Evolutionary conservation across 2,329 filamentous ascomycete species (phyloP).

Genomic region (Fusarium secorum): DNA sequence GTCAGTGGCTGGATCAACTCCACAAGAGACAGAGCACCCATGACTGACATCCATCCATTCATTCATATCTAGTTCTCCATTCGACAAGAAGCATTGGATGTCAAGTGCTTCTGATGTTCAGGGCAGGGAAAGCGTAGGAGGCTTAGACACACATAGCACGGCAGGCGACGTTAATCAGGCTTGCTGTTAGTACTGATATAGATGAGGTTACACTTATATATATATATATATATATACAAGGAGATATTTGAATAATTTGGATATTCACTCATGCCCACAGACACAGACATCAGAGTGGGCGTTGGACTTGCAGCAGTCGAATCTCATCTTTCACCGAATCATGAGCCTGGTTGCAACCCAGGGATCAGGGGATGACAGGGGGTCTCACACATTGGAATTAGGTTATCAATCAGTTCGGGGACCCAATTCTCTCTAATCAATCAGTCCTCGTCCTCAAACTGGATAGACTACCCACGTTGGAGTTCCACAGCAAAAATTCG

Average conservation of each 20-base stretch:
- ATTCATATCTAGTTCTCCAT: neutral
- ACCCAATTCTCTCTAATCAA: constrained; percentile 28
- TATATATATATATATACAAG: neutral
- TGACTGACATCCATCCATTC: neutral
- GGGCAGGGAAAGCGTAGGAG: neutral
- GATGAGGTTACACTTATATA: neutral
- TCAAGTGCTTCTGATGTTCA: neutral
- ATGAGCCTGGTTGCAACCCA: neutral
- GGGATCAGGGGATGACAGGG: constrained; percentile 15
- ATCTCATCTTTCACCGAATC: neutral
- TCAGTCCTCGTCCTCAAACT: constrained; percentile 1
- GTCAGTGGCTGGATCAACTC: neutral
- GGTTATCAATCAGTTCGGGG: constrained; percentile 41
- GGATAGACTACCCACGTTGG: neutral
- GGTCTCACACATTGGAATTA: constrained; percentile 22
- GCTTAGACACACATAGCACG: neutral
- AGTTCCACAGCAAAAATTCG: neutral
- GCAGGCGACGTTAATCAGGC: neutral
- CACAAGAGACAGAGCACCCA: constrained; percentile 10
- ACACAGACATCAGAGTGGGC: neutral
- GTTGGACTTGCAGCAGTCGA: neutral
- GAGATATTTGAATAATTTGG: neutral
- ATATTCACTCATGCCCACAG: neutral
- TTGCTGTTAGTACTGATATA: neutral
- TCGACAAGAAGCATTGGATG: neutral